Conservation (phyloP, 495 filamentous ascomycete species). For the Amphirosellinia nigrospora region DNA sequence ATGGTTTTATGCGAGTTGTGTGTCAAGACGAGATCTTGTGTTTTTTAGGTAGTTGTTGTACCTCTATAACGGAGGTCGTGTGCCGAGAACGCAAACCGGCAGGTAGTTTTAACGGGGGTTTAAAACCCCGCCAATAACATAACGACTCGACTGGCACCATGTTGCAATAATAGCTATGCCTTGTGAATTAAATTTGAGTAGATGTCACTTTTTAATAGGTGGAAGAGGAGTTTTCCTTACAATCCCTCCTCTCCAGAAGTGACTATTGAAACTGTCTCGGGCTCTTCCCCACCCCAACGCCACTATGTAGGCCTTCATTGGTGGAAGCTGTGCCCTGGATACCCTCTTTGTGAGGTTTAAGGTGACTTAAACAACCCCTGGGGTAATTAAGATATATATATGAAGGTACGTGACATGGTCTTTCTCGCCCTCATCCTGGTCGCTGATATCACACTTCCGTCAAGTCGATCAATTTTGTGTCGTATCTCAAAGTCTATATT, state of each 20-base stretch:
- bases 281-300: background rate
- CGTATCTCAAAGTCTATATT: background rate
- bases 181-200: background rate
- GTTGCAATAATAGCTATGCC: background rate
- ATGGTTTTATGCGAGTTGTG: background rate
- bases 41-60: too few species aligned
- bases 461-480: background rate
- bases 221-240: background rate
- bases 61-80: background rate
- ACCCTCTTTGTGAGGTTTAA: background rate
- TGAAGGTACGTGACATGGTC: background rate
- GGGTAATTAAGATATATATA: background rate
- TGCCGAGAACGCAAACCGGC: background rate
- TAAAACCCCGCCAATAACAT: constrained; percentile 2
- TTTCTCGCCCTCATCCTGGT: background rate
- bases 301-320: background rate
- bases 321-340: background rate
- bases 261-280: background rate
- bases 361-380: too few species aligned
- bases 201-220: constrained; percentile 5
- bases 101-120: background rate
- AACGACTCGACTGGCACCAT: background rate
- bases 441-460: background rate
- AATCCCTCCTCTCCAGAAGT: too few species aligned
- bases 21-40: background rate